Conservation (phyloP, 176 grass and related monocot genomes). For the barley (Hordeum vulgare) region DNA sequence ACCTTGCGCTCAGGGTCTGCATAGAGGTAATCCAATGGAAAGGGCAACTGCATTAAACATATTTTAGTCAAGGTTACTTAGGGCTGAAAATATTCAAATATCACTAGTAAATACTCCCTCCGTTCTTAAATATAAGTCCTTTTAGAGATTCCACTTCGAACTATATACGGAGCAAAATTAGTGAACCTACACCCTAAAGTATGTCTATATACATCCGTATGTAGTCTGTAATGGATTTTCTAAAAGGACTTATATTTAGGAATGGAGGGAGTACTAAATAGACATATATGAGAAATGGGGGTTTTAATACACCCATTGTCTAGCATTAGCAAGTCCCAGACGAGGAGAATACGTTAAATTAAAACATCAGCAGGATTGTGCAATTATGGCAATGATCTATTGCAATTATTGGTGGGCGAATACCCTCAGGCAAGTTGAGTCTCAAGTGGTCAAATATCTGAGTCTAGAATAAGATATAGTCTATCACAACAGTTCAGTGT, state of each 20-base stretch:
- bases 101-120: background rate
- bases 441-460: background rate
- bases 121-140: too few species aligned
- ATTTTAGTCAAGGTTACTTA: background rate
- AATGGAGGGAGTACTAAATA: too few species aligned
- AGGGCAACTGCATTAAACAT: conserved; percentile 63
- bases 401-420: background rate
- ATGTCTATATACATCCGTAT: too few species aligned
- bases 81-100: background rate
- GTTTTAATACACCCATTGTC: background rate
- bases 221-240: too few species aligned
- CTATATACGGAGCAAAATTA: too few species aligned
- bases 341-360: background rate
- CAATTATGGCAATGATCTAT: background rate
- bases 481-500: background rate
- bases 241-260: too few species aligned
- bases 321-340: background rate
- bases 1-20: conserved; percentile 88
- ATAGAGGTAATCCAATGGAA: conserved; percentile 80
- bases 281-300: background rate
- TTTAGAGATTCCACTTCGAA: too few species aligned
- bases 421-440: background rate
- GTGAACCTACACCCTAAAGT: too few species aligned
- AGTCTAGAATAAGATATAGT: background rate
- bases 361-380: background rate